Conservation (phyloP, 2,329 filamentous ascomycete species). For the Verticillium tricorpus region DNA sequence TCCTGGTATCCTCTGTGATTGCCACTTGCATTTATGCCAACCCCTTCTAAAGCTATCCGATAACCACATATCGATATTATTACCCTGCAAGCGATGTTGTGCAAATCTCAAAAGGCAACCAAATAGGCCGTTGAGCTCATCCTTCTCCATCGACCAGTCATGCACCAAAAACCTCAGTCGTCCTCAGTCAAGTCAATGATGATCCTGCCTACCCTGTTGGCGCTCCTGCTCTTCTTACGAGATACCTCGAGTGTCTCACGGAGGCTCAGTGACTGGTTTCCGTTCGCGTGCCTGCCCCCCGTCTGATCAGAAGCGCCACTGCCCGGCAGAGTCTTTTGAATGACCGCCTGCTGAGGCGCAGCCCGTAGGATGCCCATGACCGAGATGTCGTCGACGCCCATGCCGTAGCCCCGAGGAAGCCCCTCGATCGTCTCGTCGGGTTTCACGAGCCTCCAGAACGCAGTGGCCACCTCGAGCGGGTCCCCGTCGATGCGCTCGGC, state of each 20-base stretch:
- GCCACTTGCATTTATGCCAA: too few species aligned
- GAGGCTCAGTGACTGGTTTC: not conserved
- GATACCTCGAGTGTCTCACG: not conserved
- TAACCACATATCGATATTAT: too few species aligned
- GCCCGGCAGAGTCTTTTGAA: too few species aligned
- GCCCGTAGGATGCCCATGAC: not conserved
- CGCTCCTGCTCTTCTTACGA: not conserved
- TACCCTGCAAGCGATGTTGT: too few species aligned
- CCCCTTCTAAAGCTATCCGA: too few species aligned
- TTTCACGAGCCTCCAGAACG: not conserved
- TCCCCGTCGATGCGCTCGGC: slow-evolving; percentile 10
- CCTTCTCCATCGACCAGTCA: too few species aligned
- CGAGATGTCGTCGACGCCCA: not conserved
- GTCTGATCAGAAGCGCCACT: too few species aligned
- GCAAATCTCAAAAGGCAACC: too few species aligned
- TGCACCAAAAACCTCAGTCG: not conserved
- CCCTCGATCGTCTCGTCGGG: not conserved
- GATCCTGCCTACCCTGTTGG: not conserved
- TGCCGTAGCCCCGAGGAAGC: not conserved
- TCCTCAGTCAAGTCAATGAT: not conserved
- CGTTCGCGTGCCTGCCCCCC: not conserved
- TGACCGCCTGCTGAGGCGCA: not conserved
- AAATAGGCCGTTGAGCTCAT: too few species aligned
- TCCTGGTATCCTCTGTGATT: too few species aligned
- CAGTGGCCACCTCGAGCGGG: not conserved